Base-by-base conservation (phyloP, 345 rosid species). In the Trapa bicornis region DNA sequence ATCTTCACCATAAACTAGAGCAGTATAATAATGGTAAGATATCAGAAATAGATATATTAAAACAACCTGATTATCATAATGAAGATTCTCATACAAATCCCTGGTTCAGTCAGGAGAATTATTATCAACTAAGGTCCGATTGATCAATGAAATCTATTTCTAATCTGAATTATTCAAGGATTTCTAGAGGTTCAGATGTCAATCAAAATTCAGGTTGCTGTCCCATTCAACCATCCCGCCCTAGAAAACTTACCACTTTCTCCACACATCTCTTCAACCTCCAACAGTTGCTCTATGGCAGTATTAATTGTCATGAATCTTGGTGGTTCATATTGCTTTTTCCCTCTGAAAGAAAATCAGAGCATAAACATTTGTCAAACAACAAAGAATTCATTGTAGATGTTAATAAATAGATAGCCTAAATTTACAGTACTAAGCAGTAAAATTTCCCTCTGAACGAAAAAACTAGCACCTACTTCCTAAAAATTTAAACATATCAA, bases 231-330 rank as follows among this genome's bases (percentile, higher is more conserved):
- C 1, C 13, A 5, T 58, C 35, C 63, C 35, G 14, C 14, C 35
- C 13, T 22, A 22, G 0, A 22, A 22, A 47, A 16, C 85, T 73
- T 74, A 86, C 92, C 90, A 65, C 80, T 22, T 22, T 22, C 86
- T 70, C 85, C 88, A 11, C 64, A 83, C 64, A 58, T 79, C 39
- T 78, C 79, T 78, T 84, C 91, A 75, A 91, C 90, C 77, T 95
- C 96, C 69, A 91, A 73, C 14, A 95, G 92, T 82, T 95, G 99
- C 71, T 95, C 94, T 7, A 87, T 89, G 3, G 96, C 96, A 0
- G 83, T 87, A 72, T 88, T 87, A 66, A 95, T 84, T 36, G 84
- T 85, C 97, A 95, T 89, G 73, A 67, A 95, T 64, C 96, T 83
- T 0, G 99, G 96, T 5, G 96, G 87, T 74, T 91, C 99, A 42